Percentiles rank a stretch among this genome's conserved stretches.
phyloP scores from a whole-genome alignment of 345 rosid genomes.

The Populus pruinosa region DNA sequence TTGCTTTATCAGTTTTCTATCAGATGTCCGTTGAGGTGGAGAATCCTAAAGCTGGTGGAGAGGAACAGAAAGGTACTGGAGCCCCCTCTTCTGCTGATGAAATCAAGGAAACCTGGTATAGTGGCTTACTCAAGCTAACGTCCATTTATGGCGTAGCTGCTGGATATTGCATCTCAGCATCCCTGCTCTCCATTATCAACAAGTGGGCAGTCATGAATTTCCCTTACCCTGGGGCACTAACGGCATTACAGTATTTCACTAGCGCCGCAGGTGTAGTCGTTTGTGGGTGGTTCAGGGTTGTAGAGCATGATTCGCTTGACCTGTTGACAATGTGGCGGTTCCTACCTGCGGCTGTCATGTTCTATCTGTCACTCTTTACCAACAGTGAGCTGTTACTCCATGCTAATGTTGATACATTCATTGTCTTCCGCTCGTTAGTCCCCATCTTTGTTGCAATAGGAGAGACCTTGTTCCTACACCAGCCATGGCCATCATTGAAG shows the following conservation, averaged over 20 bases:
- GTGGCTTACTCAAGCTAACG: slow-evolving; percentile 47
- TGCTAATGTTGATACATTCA: slow-evolving; percentile 95
- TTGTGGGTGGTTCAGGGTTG: slow-evolving; percentile 50
- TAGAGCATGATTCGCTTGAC: slow-evolving; percentile 70
- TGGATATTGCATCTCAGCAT: slow-evolving; percentile 92
- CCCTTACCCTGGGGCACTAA: slow-evolving; percentile 93
- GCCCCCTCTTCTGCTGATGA: slow-evolving; percentile 11
- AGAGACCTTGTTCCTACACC: slow-evolving; percentile 74
- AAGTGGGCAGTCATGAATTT: slow-evolving; percentile 98
- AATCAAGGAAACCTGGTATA: slow-evolving; percentile 39
- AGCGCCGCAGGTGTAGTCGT: slow-evolving; percentile 79
- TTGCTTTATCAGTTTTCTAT: neutral
- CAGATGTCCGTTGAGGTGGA: slow-evolving; percentile 43
- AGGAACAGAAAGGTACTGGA: slow-evolving; percentile 20
- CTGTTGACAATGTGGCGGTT: slow-evolving; percentile 87
- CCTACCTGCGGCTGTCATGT: slow-evolving; percentile 88
- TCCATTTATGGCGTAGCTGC: slow-evolving; percentile 78
- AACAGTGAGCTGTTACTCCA: slow-evolving; percentile 96
- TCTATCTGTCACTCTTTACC: slow-evolving; percentile 87
- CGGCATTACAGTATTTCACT: slow-evolving; percentile 86
- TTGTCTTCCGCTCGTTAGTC: slow-evolving; percentile 86
- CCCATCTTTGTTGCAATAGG: slow-evolving; percentile 93
- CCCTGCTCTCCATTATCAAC: slow-evolving; percentile 90
- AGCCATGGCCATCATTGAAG: slow-evolving; percentile 83
- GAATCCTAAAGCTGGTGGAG: slow-evolving; percentile 26